phyloP scores from a whole-genome alignment of 495 filamentous ascomycete genomes.

The Corynascus novoguineensis region DNA sequence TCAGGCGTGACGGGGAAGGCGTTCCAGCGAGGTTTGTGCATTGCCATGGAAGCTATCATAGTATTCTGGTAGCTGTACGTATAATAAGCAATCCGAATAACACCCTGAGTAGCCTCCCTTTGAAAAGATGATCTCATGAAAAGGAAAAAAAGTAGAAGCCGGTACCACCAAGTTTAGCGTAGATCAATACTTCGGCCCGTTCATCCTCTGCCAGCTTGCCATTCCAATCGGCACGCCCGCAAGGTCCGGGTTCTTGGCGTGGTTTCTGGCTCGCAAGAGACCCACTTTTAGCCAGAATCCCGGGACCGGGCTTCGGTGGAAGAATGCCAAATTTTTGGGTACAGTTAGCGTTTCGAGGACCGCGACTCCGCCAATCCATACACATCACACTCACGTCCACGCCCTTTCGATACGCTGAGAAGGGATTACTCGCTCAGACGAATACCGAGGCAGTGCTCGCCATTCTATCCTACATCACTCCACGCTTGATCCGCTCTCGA shows the following conservation, averaged over 20 bases:
- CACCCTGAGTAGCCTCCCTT: too few relatives aligned
- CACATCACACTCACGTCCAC: neutral
- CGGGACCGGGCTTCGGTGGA: neutral
- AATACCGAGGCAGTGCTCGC: too few relatives aligned
- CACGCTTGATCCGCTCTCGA: neutral
- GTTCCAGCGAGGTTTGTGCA: constrained; percentile 3
- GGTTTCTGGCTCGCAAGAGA: neutral
- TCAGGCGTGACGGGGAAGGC: constrained; percentile 9
- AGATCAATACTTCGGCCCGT: too few relatives aligned
- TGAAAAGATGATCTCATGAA: too few relatives aligned
- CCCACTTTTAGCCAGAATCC: constrained; percentile 8
- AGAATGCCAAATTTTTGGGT: constrained; percentile 20
- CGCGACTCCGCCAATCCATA: constrained; percentile 5
- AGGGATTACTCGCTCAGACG: neutral
- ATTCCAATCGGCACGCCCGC: neutral
- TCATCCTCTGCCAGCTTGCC: too few relatives aligned
- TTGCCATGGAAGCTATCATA: neutral
- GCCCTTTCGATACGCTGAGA: neutral
- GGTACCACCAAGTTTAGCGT: too few relatives aligned
- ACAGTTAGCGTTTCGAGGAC: neutral
- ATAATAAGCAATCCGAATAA: too few relatives aligned
- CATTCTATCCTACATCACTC: too few relatives aligned
- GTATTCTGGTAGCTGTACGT: neutral
- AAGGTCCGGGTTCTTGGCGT: neutral
- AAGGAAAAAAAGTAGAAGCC: too few relatives aligned